Evolutionary conservation across 495 filamentous ascomycete species (phyloP), one percentile per base, ranked within the genome.

Genomic region (Daldinia loculata): DNA sequence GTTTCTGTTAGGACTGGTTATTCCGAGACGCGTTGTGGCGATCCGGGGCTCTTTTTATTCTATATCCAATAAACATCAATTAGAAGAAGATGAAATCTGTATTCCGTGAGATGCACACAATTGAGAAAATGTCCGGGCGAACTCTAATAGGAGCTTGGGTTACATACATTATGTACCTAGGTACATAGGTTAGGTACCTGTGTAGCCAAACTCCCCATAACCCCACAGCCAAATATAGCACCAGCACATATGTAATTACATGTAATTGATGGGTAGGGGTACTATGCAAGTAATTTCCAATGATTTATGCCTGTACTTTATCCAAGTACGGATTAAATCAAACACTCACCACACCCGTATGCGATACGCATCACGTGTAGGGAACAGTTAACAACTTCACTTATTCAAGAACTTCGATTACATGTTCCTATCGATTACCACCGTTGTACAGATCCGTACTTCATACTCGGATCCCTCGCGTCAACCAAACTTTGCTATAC

Each of bases 261-360:
- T n/a, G n/a, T n/a, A 30, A 32, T 32, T 32, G 29, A 48, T 12
- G 19, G 43, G 43, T 22, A 48, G 17, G 43, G 43, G 43, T 48
- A 22, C 19, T 48, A 48, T 48, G 43, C 43, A 48, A 48, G 43
- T 48, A 48, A 48, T 48, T 48, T 48, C 43, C 17, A 24, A 22
- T 22, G 3, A 48, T 48, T 48, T 48, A 48, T 48, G 17, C 43
- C 43, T 22, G 4, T 48, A 22, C 9, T 48, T 48, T 48, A 48
- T 22, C 43, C 43, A 48, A 48, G 43, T 48, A n/a, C n/a, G n/a
- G n/a, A n/a, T n/a, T n/a, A 24, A 24, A 48, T 24, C 43, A 48
- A 48, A 48, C 43, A 48, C 19, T 19, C 43, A 48, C 19, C 43
- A 48, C 19, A 11, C 30, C 4, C 27, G 3, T 26, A 26, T 26